Evolutionary conservation across 2,329 filamentous ascomycete species (phyloP).

Genomic region (Camptophora hylomeconis): DNA sequence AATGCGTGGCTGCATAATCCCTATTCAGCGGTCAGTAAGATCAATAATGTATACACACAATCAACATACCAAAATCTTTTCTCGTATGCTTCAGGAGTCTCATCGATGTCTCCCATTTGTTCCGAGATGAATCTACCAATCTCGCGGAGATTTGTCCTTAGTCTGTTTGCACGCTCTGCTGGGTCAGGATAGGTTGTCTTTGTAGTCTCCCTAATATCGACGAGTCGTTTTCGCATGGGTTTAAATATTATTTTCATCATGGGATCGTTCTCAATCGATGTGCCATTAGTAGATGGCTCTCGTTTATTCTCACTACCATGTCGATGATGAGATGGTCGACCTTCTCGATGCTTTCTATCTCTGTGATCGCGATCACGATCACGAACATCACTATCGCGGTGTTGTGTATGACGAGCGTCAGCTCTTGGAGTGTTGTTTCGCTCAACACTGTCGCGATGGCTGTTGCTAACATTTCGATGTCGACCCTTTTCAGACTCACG

Average conservation of each 20-base stretch:
- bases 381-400: slow-evolving; percentile 21
- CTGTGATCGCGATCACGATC: slow-evolving; percentile 15
- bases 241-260: slow-evolving; percentile 34
- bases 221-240: slow-evolving; percentile 31
- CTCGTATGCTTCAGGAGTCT: slow-evolving; percentile 28
- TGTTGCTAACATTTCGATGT: slow-evolving; percentile 28
- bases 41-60: background rate
- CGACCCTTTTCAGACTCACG: slow-evolving; percentile 30
- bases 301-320: slow-evolving; percentile 16
- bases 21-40: slow-evolving; percentile 21
- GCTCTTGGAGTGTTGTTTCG: slow-evolving; percentile 28
- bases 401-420: slow-evolving; percentile 27
- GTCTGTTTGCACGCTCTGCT: slow-evolving; percentile 28
- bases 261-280: slow-evolving; percentile 24
- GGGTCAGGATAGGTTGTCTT: slow-evolving; percentile 33
- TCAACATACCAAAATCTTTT: slow-evolving; percentile 30
- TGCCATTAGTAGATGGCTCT: slow-evolving; percentile 23
- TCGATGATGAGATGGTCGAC: slow-evolving; percentile 15
- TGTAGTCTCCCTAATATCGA: slow-evolving; percentile 31
- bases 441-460: slow-evolving; percentile 29
- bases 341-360: slow-evolving; percentile 13
- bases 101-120: slow-evolving; percentile 23
- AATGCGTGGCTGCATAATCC: slow-evolving; percentile 34
- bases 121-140: slow-evolving; percentile 34
- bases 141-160: slow-evolving; percentile 29